phyloP scores from a whole-genome alignment of 139 green algal species.

The Coccomyxa sp. region DNA sequence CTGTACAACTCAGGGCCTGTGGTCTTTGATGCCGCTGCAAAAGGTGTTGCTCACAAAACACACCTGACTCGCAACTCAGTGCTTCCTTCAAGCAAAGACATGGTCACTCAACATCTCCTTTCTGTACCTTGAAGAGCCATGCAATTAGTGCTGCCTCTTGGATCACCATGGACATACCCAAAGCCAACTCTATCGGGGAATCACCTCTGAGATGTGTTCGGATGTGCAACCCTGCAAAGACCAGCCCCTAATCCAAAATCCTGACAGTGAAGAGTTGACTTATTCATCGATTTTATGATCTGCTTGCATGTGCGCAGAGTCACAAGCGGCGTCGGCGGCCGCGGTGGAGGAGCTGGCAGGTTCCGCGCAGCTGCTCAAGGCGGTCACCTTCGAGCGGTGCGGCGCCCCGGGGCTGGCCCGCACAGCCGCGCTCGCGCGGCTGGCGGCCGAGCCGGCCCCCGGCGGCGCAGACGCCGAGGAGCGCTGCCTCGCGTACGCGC shows the following conservation, averaged over 20 bases:
- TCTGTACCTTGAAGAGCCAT: too few species aligned
- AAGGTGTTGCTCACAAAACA: neutral
- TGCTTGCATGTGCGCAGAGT: conserved; percentile 10
- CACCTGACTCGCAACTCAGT: neutral
- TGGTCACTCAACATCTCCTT: too few species aligned
- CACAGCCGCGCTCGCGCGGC: conserved; percentile 23
- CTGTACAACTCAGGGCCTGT: neutral
- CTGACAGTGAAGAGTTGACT: too few species aligned
- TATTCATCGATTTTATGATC: too few species aligned
- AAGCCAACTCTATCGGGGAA: too few species aligned
- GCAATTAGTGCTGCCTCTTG: too few species aligned
- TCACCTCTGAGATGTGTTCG: too few species aligned
- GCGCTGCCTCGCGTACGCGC: conserved; percentile 26
- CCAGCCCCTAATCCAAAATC: too few species aligned
- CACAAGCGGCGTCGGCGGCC: conserved; percentile 3
- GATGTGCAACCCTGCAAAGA: too few species aligned
- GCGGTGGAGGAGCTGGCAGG: conserved; percentile 30
- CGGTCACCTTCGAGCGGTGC: conserved; percentile 19
- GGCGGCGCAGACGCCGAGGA: conserved; percentile 16
- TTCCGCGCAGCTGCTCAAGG: conserved; percentile 36
- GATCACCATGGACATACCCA: too few species aligned
- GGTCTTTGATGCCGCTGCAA: too few species aligned
- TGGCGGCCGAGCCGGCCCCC: conserved; percentile 19
- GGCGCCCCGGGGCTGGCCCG: conserved; percentile 21
- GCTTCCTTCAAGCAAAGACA: too few species aligned